A percentile compares a stretch with the other conserved stretches of the same genome.
phyloP scores from a whole-genome alignment of 2,329 filamentous ascomycete genomes.

The Calonectria pseudoturangicola region DNA sequence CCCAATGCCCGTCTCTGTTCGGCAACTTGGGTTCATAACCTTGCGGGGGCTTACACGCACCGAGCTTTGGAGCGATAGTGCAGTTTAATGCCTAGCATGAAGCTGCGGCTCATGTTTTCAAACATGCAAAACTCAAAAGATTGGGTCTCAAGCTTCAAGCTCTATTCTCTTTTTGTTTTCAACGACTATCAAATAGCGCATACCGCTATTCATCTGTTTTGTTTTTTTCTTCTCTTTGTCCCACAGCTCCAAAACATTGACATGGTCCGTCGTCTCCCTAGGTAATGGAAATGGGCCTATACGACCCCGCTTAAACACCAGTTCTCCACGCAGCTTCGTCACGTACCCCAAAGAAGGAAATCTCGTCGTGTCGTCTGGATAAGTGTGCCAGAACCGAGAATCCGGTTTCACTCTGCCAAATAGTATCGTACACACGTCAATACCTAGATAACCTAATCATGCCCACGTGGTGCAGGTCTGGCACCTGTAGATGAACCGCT shows the following conservation, averaged over 20 bases:
- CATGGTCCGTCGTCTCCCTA: too few species aligned
- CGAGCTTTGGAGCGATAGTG: too few species aligned
- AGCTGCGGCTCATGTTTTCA: background rate
- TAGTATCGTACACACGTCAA: background rate
- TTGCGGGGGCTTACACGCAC: too few species aligned
- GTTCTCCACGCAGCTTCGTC: background rate
- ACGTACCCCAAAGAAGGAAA: background rate
- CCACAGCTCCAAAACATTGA: background rate
- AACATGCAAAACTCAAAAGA: background rate
- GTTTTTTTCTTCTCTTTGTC: background rate
- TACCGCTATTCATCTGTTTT: background rate
- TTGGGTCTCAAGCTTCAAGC: background rate
- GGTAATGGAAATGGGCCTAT: too few species aligned
- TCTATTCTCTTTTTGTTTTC: background rate
- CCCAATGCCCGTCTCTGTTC: too few species aligned
- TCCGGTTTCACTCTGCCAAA: background rate
- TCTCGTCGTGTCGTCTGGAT: background rate
- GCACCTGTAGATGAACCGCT: background rate
- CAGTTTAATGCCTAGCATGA: too few species aligned
- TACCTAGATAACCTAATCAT: background rate
- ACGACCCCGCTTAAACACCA: too few species aligned
- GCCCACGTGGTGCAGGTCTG: slow-evolving; percentile 7
- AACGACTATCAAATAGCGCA: background rate
- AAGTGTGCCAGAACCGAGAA: slow-evolving; percentile 9
- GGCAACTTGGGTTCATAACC: too few species aligned